phyloP scores from a whole-genome alignment of 257 asterid genomes.

The Salvia rosmarinus region DNA sequence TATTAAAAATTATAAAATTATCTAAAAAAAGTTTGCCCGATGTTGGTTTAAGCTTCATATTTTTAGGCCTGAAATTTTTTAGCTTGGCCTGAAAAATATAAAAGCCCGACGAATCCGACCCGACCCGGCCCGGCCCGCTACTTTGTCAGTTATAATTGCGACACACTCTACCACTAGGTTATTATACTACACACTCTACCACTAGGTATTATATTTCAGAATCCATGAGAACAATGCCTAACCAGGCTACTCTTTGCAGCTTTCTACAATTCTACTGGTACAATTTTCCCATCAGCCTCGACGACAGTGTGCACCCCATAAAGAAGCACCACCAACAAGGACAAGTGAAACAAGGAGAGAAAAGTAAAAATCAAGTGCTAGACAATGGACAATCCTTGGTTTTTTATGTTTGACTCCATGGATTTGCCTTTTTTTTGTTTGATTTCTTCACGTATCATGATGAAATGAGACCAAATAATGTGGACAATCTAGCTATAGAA shows the following conservation, averaged over 20 bases:
- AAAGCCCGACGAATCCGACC: too few relatives aligned
- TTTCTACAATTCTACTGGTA: neutral
- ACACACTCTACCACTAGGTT: too few relatives aligned
- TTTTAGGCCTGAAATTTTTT: too few relatives aligned
- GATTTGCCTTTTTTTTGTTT: conserved; percentile 32
- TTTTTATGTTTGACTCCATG: conserved; percentile 29
- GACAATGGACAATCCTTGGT: conserved; percentile 37
- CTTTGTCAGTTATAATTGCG: too few relatives aligned
- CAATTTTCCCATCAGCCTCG: conserved; percentile 6
- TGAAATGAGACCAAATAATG: conserved; percentile 50
- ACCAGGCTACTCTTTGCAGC: neutral
- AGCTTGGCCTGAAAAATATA: too few relatives aligned
- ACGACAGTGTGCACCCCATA: conserved; percentile 38
- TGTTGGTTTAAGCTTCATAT: too few relatives aligned
- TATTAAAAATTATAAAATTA: too few relatives aligned
- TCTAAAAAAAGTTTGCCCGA: too few relatives aligned
- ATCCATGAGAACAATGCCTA: neutral
- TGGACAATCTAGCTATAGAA: conserved; percentile 45
- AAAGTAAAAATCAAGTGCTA: conserved; percentile 10
- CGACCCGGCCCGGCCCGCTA: too few relatives aligned
- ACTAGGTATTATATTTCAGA: neutral
- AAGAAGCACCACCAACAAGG: conserved; percentile 38
- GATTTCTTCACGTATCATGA: conserved; percentile 28
- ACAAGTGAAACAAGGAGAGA: conserved; percentile 11
- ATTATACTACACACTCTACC: neutral